These are phyloP conservation scores for Nyctanthes arbortristis DNA, from an alignment of 257 asterid genomes.

Conservation along the genomic window DNA sequence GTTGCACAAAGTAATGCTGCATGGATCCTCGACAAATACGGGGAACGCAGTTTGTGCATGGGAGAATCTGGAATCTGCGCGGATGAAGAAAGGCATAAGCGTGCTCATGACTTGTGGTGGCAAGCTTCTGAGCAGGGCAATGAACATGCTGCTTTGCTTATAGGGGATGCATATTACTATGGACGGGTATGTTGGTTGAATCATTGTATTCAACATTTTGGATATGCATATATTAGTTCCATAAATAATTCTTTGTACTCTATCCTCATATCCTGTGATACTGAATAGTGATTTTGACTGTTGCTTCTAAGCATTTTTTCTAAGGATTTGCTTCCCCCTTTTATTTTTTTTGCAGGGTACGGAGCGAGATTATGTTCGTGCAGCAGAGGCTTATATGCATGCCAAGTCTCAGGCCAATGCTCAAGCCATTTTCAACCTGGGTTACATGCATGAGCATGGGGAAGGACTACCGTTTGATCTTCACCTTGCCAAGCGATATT, in stretches of 20 bases:
- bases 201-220: neutral
- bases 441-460: conserved; percentile 99
- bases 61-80: conserved; percentile 93
- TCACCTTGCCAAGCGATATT: conserved; percentile 96
- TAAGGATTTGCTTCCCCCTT: conserved; percentile 15
- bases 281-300: neutral
- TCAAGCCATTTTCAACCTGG: conserved; percentile 97
- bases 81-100: conserved; percentile 91
- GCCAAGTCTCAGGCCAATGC: conserved; percentile 97
- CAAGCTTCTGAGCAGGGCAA: conserved; percentile 99
- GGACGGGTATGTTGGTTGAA: conserved; percentile 75
- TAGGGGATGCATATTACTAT: conserved; percentile 98
- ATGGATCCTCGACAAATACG: conserved; percentile 98
- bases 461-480: conserved; percentile 93
- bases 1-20: conserved; percentile 99
- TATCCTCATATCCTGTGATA: conserved; percentile 1
- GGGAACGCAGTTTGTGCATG: conserved; percentile 79
- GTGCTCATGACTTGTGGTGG: conserved; percentile 96
- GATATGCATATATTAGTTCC: neutral
- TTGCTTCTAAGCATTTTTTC: conserved; percentile 7
- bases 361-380: conserved; percentile 93
- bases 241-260: neutral
- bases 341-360: conserved; percentile 60
- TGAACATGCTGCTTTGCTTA: conserved; percentile 97
- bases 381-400: conserved; percentile 98